phyloP scores from a whole-genome alignment of 208 protist genomes.

The Strigomonas oncopelti region DNA sequence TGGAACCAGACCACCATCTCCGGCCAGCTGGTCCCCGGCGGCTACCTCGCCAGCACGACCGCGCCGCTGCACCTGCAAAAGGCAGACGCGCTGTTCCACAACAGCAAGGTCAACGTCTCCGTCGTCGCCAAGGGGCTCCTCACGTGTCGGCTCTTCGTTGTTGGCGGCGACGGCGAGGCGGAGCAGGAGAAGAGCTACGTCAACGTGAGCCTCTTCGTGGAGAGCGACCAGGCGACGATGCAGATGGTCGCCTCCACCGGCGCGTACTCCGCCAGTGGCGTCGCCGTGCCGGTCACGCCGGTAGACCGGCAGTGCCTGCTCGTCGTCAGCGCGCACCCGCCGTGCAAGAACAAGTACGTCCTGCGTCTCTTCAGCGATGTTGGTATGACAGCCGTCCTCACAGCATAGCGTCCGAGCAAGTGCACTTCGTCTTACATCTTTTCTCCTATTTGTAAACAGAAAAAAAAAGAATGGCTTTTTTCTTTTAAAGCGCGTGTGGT shows the following conservation, averaged over 20 bases:
- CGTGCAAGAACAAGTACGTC: constrained; percentile 51
- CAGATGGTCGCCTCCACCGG: constrained; percentile 53
- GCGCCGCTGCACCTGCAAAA: constrained; percentile 27
- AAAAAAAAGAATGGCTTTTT: too few relatives aligned
- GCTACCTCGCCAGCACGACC: constrained; percentile 10
- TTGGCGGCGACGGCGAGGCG: constrained; percentile 36
- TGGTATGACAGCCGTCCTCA: constrained; percentile 36
- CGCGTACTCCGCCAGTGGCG: constrained; percentile 37
- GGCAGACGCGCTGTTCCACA: constrained; percentile 51
- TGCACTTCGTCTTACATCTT: constrained; percentile 1
- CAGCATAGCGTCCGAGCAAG: constrained; percentile 20
- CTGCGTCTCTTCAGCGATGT: constrained; percentile 56
- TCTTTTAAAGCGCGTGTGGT: background rate
- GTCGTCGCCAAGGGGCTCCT: constrained; percentile 30
- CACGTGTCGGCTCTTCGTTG: constrained; percentile 45
- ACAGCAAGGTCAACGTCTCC: constrained; percentile 45
- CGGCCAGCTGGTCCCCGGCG: constrained; percentile 29
- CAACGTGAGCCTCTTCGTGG: constrained; percentile 57
- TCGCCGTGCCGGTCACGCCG: constrained; percentile 39
- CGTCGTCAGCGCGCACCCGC: constrained; percentile 46
- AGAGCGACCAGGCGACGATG: constrained; percentile 43
- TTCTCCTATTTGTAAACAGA: background rate
- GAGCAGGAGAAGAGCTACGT: constrained; percentile 20
- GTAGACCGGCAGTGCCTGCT: constrained; percentile 47
- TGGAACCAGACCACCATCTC: constrained; percentile 38